Conservation (phyloP, 108 stramenopile species). For the Epipyxis sp. region DNA sequence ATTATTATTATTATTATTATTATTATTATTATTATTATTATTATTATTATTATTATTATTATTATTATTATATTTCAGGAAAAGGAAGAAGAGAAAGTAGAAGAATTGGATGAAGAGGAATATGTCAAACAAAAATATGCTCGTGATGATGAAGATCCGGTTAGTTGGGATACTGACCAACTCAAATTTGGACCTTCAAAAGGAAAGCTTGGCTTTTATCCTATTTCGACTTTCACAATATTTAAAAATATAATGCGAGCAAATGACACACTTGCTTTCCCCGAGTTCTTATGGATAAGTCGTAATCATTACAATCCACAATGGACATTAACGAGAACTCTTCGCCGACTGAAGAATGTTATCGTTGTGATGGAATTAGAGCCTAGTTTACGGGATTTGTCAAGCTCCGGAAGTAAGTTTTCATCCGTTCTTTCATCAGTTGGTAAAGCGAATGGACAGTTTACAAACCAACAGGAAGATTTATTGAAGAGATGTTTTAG, state of each 20-base stretch:
- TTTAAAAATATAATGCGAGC: conserved; percentile 76
- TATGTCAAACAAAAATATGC: conserved; percentile 86
- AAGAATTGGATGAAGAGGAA: conserved; percentile 85
- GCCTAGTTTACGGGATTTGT: conserved; percentile 26
- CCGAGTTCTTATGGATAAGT: conserved; percentile 63
- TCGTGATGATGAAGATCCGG: conserved; percentile 87
- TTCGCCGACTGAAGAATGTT: conserved; percentile 93
- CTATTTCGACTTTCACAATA: conserved; percentile 83
- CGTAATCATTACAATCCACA: conserved; percentile 89
- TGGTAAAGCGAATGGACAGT: conserved; percentile 22
- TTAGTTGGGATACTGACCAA: conserved; percentile 78
- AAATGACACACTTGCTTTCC: conserved; percentile 41
- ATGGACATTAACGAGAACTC: conserved; percentile 83
- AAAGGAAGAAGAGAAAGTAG: conserved; percentile 79
- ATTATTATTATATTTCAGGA: conserved; percentile 65
- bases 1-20: too few relatives aligned
- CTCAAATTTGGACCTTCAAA: conserved; percentile 54
- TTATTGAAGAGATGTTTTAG: conserved; percentile 78
- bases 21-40: too few relatives aligned
- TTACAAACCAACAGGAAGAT: conserved; percentile 78
- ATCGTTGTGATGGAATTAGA: conserved; percentile 88
- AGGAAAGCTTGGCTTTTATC: conserved; percentile 68
- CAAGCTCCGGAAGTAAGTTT: neutral
- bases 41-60: conserved; percentile 77
- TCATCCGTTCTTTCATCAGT: neutral